Evolutionary conservation across 2,329 filamentous ascomycete genomes (phyloP), one percentile per base, ranked within the genome.

Genomic region (Teratosphaeria viscida): DNA sequence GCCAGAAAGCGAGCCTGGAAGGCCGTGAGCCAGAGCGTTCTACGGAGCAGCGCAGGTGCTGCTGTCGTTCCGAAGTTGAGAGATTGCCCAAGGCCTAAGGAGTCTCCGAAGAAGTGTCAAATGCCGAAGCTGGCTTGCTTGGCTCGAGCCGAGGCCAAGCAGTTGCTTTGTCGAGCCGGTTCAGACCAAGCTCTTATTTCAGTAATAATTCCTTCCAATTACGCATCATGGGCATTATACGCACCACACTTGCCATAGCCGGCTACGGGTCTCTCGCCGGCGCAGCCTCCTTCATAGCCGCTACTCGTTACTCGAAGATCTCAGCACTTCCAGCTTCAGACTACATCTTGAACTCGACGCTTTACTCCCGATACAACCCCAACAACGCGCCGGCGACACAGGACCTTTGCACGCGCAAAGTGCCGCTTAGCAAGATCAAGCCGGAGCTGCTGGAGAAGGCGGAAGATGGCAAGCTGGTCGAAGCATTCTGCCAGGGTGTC

Each of bases 401-500:
- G 60, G 87, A 90, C 68, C 73, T 87, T 11, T 85, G 82, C 66
- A 75, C 88, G 64, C 82, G 83, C 64, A 79, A 78, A 39, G 78
- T 90, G 0, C 83, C 86, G 0, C 69, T 90, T 55, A 76, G 75
- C 54, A 82, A 85, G 68, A 83, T 90, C 62, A 80, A 82, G 34
- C 85, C 86, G 0, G 82, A 86, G 63, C 75, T 90, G 58, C 74
- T 89, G 14, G 77, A 86, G 67, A 12, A 29, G 35, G 34, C 32
- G 57, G 58, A 53, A 57, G 83, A 82, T 68, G 78, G 80, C 35
- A 78, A 83, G 64, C 75, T 89, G 55, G 81, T 82, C 1, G 78
- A 87, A 65, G 83, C 82, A 64, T 88, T 88, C 69, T 87, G 84
- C 69, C 82, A 83, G 12, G 85, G 85, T 53, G 74, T 88, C 55